Base-by-base conservation (phyloP, 1,284 basidiomycete species). In the Salmacisia buchloeana region DNA sequence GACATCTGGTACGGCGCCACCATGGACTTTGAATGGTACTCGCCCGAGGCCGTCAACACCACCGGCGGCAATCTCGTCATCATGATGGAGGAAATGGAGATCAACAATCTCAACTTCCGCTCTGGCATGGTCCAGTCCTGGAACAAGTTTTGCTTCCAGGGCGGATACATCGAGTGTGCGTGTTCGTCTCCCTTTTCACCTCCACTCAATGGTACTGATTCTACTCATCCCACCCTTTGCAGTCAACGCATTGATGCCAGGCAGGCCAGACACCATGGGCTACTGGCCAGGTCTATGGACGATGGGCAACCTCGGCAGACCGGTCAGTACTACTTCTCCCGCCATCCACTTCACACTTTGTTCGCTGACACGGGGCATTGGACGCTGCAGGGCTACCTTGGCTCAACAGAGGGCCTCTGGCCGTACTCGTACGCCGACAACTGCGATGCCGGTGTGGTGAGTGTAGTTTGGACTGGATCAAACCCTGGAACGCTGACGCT, bases 281-380 rank as follows among this genome's bases (percentile, higher is more conserved):
- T 83, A 81, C 75, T 84, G 83, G 83, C 83, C 83, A 18, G 56
- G 34, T 58, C 36, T 38, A n/a, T 58, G 56, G 56, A 59, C 69
- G 29, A 74, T 78, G 75, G 73, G 71, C 34, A 80, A 79, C 54
- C 69, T 80, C 3, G 76, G 33, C 23, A 31, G 56, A 27, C 56
- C 56, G 5, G 39, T 43, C 18, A 43, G 39, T n/a, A n/a, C n/a
- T n/a, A n/a, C n/a, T n/a, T n/a, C n/a, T n/a, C n/a, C n/a, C n/a
- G n/a, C n/a, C n/a, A n/a, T 70, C 12, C 70, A 76, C 7, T n/a
- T 43, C 39, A 43, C 9, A 38, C 7, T 38, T 38, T 38, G 9
- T 43, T 5, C 5, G 69, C 74, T n/a, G 39, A 43, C 39, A 3
- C 18, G 15, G 15, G 18, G 15, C 18, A 43, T 4, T 3, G 15